Percentiles rank a stretch among this genome's conserved stretches.
Evolutionary conservation across 2,329 filamentous ascomycete genomes (phyloP).

Genomic region (Fusarium tupiense): DNA sequence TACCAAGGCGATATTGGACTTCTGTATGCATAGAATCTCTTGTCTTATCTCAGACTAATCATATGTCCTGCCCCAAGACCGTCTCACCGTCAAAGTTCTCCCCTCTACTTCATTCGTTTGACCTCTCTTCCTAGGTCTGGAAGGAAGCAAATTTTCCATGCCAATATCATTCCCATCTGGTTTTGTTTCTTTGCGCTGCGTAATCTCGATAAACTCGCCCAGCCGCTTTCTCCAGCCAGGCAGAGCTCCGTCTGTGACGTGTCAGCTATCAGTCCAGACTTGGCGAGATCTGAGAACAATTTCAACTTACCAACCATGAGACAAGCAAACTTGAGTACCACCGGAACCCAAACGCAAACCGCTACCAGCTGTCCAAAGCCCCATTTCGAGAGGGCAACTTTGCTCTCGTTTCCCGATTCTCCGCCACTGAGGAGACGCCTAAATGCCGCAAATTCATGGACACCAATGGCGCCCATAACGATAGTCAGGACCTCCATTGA

Average conservation of each 20-base stretch:
- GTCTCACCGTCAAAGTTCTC: fast-evolving
- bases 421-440: not conserved
- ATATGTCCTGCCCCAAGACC: not conserved
- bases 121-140: fast-evolving
- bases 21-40: no score
- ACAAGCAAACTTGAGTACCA: not conserved
- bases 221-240: not conserved
- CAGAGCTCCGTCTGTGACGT: not conserved
- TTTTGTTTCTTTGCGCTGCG: not conserved
- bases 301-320: not conserved
- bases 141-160: not conserved
- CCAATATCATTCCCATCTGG: fast-evolving
- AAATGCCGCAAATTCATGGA: not conserved
- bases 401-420: not conserved
- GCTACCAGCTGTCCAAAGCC: conserved; percentile 4
- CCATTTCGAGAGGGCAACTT: not conserved
- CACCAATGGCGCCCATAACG: not conserved
- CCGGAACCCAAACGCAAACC: not conserved
- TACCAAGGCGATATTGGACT: no score
- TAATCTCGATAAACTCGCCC: not conserved
- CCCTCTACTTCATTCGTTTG: not conserved
- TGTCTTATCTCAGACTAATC: not conserved
- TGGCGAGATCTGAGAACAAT: fast-evolving
- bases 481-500: not conserved
- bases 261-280: fast-evolving